A percentile compares a stretch with the other conserved stretches of the same genome.
Evolutionary conservation across 805 yeast genomes (phyloP).

Genomic region (Wickerhamomyces sydowiorum): DNA sequence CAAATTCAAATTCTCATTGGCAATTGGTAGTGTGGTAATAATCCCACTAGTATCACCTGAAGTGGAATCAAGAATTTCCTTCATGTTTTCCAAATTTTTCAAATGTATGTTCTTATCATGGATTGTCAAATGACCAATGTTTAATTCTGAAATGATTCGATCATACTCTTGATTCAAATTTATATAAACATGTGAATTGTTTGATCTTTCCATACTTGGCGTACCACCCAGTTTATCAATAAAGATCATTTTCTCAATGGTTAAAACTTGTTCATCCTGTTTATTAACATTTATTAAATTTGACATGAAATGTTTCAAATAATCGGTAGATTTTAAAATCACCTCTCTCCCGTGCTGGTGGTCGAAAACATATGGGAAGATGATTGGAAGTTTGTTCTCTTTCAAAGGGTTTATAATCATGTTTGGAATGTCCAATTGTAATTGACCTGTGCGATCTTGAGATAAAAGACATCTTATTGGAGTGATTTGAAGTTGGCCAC

Average conservation of each 20-base stretch:
- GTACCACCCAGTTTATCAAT: constrained; percentile 86
- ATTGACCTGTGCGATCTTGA: neutral
- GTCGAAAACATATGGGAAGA: constrained; percentile 67
- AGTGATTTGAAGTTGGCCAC: constrained; percentile 4
- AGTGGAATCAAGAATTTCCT: constrained; percentile 37
- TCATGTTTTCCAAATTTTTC: constrained; percentile 64
- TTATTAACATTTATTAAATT: constrained; percentile 25
- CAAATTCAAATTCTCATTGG: constrained; percentile 41
- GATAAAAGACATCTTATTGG: constrained; percentile 15
- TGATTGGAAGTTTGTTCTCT: constrained; percentile 31
- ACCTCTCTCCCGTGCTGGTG: constrained; percentile 36
- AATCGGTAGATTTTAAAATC: constrained; percentile 35
- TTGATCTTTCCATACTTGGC: constrained; percentile 77
- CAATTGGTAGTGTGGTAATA: constrained; percentile 78
- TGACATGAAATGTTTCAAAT: constrained; percentile 32
- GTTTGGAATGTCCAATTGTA: neutral
- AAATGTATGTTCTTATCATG: constrained; percentile 47
- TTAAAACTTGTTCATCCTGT: constrained; percentile 16
- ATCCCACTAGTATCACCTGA: constrained; percentile 69
- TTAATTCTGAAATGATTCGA: constrained; percentile 57
- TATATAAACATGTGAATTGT: constrained; percentile 81
- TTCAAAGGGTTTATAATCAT: constrained; percentile 1
- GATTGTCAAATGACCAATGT: constrained; percentile 48
- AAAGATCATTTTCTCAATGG: constrained; percentile 76
- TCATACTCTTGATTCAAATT: constrained; percentile 79